phyloP scores from a whole-genome alignment of 306 rosid genomes.

The barrel medic (Medicago truncatula) region MtrunA17r5.0-ANR NC_053048.1:32150001-32150500 shows the following conservation, averaged over 20 bases:
- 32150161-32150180: neutral
- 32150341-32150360: neutral
- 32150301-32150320: neutral
- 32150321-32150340: neutral
- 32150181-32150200: neutral
- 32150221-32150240: neutral
- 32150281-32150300: neutral
- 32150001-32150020: neutral
- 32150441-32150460: no score
- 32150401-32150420: no score
- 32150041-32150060: conserved; percentile 1
- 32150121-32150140: neutral
- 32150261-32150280: neutral
- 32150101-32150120: neutral
- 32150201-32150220: neutral
- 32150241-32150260: neutral
- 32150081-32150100: neutral
- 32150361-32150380: neutral
- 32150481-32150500: no score
- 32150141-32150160: neutral
- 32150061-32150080: neutral
- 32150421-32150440: no score
- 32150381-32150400: no score
- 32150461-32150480: no score
- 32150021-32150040: neutral